A percentile compares a stretch with the other conserved stretches of the same genome.
Conservation (phyloP, 352 stramenopile species). For the Pythium vanterpoolii region DNA sequence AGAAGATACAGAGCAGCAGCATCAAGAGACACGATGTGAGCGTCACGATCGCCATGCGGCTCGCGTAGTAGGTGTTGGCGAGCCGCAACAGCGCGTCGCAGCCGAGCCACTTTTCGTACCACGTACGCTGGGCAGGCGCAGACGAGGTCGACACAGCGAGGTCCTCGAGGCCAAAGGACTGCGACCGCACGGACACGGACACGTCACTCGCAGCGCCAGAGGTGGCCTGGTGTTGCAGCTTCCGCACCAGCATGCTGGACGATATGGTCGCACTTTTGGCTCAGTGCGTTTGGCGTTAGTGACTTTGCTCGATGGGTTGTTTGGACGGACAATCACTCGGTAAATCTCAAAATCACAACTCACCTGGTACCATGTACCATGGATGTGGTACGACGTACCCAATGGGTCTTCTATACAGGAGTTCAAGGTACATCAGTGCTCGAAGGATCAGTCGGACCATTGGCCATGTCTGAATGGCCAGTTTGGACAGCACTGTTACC, state of each 20-base stretch:
- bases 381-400: neutral
- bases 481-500: too few species aligned
- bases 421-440: neutral
- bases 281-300: too few species aligned
- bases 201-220: neutral
- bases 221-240: conserved; percentile 20
- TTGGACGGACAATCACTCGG: conserved; percentile 3
- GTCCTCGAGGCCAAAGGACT: neutral
- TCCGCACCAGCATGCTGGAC: conserved; percentile 3
- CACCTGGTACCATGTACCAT: neutral
- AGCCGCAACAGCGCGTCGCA: conserved; percentile 50
- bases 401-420: neutral
- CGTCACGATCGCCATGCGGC: conserved; percentile 46
- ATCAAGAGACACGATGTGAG: conserved; percentile 43
- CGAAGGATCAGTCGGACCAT: neutral
- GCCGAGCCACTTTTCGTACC: conserved; percentile 21
- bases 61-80: conserved; percentile 73
- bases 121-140: neutral
- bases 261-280: too few species aligned
- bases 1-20: conserved; percentile 36
- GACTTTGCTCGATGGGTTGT: conserved; percentile 1
- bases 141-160: neutral
- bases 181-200: conserved; percentile 14
- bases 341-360: neutral
- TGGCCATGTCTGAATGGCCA: neutral